Evolutionary conservation across 352 stramenopile genomes (phyloP).

Genomic region (Pythium sukuiense): DNA sequence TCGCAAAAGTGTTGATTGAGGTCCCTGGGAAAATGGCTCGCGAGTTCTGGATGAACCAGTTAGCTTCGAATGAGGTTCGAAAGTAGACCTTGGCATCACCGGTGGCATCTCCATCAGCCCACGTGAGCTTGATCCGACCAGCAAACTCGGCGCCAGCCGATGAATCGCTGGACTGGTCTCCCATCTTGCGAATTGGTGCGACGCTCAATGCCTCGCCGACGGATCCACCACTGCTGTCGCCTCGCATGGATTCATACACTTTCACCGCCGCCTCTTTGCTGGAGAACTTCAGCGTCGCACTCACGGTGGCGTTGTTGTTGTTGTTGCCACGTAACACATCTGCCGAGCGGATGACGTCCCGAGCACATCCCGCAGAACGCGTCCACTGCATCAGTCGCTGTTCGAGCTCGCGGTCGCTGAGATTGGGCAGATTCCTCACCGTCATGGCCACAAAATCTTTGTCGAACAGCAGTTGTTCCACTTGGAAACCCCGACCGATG

Average conservation of each 20-base stretch:
- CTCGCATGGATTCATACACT: conserved; percentile 21
- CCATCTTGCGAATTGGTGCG: conserved; percentile 10
- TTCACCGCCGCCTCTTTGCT: conserved; percentile 16
- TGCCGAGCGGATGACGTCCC: conserved; percentile 5
- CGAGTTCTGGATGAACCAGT: conserved; percentile 17
- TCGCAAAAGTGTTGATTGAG: conserved; percentile 8
- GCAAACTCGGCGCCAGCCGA: conserved; percentile 19
- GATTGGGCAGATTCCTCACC: conserved; percentile 15
- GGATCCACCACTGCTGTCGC: conserved; percentile 15
- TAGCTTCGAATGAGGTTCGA: conserved; percentile 18
- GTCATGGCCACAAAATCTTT: conserved; percentile 21
- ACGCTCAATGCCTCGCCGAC: conserved; percentile 12
- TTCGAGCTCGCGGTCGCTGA: conserved; percentile 8
- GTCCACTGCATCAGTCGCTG: conserved; percentile 12
- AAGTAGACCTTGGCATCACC: conserved; percentile 29
- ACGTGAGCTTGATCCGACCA: conserved; percentile 31
- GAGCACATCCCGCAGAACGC: neutral
- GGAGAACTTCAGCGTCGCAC: conserved; percentile 19
- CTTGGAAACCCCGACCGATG: conserved; percentile 22
- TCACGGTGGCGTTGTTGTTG: conserved; percentile 1
- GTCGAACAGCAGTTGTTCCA: conserved; percentile 25
- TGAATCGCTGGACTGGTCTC: conserved; percentile 1
- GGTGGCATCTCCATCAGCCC: conserved; percentile 26
- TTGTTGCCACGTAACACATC: conserved; percentile 13
- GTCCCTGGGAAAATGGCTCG: conserved; percentile 8